Percentiles rank a stretch among this genome's conserved stretches.
Conservation (phyloP, 164 flowering plant species). For the Aristolochia fimbriata region DNA sequence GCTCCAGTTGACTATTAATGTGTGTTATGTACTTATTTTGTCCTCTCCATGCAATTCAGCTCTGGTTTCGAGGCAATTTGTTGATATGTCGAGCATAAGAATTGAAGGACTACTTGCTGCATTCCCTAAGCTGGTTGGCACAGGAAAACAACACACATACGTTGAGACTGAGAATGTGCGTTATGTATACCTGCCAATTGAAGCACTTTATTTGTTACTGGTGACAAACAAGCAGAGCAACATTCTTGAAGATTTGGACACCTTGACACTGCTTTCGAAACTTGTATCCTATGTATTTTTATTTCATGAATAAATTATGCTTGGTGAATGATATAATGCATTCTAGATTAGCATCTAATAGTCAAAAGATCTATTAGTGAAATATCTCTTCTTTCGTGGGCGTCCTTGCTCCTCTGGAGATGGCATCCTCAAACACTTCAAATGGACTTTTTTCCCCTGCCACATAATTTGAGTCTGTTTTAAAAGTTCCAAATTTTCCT, state of each 20-base stretch:
- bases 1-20: not conserved
- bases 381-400: too few species aligned
- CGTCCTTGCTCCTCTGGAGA: too few species aligned
- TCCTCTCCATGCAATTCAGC: conserved; percentile 32
- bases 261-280: conserved; percentile 81
- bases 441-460: too few species aligned
- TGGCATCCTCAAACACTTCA: too few species aligned
- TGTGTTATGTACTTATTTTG: not conserved
- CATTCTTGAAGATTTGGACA: conserved; percentile 96
- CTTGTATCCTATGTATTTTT: conserved; percentile 53
- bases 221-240: conserved; percentile 98
- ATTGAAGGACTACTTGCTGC: conserved; percentile 97
- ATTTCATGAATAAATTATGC: not conserved
- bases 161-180: conserved; percentile 98
- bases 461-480: too few species aligned
- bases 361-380: too few species aligned
- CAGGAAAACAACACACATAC: conserved; percentile 94
- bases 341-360: too few species aligned
- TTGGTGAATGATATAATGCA: too few species aligned
- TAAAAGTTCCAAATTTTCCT: too few species aligned
- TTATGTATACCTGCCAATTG: conserved; percentile 97
- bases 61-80: conserved; percentile 92
- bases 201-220: conserved; percentile 67
- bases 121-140: conserved; percentile 93
- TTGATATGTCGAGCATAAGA: conserved; percentile 93